Evolutionary conservation across 2,329 filamentous ascomycete genomes (phyloP), one percentile per base, ranked within the genome.

Genomic region (Colletotrichum abscissum): DNA sequence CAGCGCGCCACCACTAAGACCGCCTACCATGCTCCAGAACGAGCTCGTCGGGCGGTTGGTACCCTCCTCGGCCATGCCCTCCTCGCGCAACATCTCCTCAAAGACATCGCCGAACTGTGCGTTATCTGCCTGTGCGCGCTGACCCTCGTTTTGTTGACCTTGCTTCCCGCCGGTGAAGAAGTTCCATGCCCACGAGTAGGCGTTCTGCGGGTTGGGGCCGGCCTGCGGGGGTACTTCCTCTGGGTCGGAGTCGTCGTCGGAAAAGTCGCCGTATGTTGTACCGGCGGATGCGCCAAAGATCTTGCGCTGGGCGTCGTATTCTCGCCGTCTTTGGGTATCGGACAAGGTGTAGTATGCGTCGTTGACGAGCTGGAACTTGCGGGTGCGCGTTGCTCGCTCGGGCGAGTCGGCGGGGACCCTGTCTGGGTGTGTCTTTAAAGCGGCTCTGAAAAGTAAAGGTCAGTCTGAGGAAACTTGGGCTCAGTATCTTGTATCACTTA

Each of bases 321-420:
- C 95, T 74, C 91, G 88, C 66, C 96, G 91, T 33, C 96, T 91
- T 0, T 87, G 84, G 9, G 92, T 80, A 81, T 98, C 95, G 0
- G 94, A 97, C 33, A 98, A 91, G 0, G 94, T 95, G 82, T 94
- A 97, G 87, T 97, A 98, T 75, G 95, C 95, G 80, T 97, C 95
- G 85, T 97, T 97, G 79, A 98, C 94, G 76, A 94, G 90, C 82
- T 98, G 95, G 86, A 98, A 98, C 81, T 92, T 92, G 79, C 93
- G 94, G 6, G 97, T 99, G 79, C 95, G 93, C 14, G 90, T 83
- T 26, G 91, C 83, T 75, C 96, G 94, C 78, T 98, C 95, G 49
- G 95, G 94, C 5, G 95, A 96, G 83, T 95, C 91, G 76, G 90
- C 85, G 33, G 95, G 89, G 54, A 99, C 95, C 73, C 97, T 94